A percentile compares a stretch with the other conserved stretches of the same genome.
Evolutionary conservation across 441 rosid species (phyloP).

Genomic region (Macaranga tanarius): DNA sequence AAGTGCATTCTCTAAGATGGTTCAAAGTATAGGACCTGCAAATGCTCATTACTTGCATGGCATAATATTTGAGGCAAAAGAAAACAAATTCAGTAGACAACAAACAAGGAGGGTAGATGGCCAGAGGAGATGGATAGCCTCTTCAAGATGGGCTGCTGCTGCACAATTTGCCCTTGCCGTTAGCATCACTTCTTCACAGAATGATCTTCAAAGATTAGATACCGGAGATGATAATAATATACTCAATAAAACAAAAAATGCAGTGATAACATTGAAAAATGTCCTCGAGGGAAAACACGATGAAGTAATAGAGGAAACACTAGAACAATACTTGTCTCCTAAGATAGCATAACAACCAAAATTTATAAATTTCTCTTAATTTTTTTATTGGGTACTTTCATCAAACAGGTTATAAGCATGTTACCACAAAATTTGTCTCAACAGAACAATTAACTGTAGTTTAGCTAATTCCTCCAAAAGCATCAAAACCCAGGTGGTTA

Average conservation of each 20-base stretch:
- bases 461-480: no score
- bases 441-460: no score
- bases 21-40: conserved; percentile 91
- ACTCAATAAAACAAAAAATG: conserved; percentile 75
- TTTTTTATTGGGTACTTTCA: no score
- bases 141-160: conserved; percentile 53
- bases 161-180: conserved; percentile 45
- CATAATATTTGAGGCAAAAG: conserved; percentile 60
- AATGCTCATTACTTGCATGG: conserved; percentile 84
- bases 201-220: conserved; percentile 67
- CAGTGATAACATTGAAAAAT: conserved; percentile 67
- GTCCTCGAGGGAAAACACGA: conserved; percentile 86
- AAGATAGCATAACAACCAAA: no score
- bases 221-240: conserved; percentile 56
- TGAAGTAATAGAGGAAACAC: conserved; percentile 55
- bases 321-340: conserved; percentile 43
- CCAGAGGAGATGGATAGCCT: conserved; percentile 44
- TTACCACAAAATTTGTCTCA: no score
- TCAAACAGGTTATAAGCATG: no score
- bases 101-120: conserved; percentile 27
- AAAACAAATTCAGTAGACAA: conserved; percentile 25
- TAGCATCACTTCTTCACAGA: conserved; percentile 76
- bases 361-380: no score
- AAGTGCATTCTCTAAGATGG: conserved; percentile 90
- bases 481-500: no score